These are phyloP conservation scores for Aethionema arabicum DNA, from an alignment of 345 rosid genomes.

Conservation along the genomic window DNA sequence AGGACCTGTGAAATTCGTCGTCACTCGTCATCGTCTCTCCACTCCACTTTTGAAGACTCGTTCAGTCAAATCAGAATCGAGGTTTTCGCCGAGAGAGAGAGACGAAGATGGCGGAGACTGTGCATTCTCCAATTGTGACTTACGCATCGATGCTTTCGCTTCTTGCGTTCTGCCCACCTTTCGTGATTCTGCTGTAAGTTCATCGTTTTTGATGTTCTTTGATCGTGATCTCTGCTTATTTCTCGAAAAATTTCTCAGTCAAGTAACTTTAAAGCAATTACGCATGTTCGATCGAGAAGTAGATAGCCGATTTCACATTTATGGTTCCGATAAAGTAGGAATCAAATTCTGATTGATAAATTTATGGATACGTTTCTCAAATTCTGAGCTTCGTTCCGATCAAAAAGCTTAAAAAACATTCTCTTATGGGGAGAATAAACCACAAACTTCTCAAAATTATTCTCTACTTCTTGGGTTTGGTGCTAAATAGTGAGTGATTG, in stretches of 20 bases:
- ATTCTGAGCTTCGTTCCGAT: neutral
- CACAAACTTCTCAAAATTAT: neutral
- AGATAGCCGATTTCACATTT: neutral
- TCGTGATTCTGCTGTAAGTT: conserved; percentile 85
- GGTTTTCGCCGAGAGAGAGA: conserved; percentile 5
- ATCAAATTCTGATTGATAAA: neutral
- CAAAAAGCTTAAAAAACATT: too few species aligned
- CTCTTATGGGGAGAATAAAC: too few species aligned
- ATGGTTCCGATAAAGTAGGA: neutral
- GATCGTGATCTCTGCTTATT: conserved; percentile 14
- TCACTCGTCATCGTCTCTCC: conserved; percentile 14
- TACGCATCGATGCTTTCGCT: conserved; percentile 84
- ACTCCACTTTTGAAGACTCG: conserved; percentile 26
- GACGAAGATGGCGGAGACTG: conserved; percentile 50
- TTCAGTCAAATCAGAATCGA: conserved; percentile 23
- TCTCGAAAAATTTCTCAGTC: neutral
- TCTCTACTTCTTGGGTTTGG: neutral
- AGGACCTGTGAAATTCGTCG: conserved; percentile 10
- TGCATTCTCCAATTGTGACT: conserved; percentile 75
- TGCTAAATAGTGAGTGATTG: neutral
- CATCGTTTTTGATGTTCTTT: neutral
- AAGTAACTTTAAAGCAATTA: neutral
- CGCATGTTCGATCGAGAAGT: too few species aligned
- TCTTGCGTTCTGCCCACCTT: conserved; percentile 83
- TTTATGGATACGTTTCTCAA: neutral